Evolutionary conservation across 306 rosid genomes (phyloP).

Genomic region (Purshia tridentata): DNA sequence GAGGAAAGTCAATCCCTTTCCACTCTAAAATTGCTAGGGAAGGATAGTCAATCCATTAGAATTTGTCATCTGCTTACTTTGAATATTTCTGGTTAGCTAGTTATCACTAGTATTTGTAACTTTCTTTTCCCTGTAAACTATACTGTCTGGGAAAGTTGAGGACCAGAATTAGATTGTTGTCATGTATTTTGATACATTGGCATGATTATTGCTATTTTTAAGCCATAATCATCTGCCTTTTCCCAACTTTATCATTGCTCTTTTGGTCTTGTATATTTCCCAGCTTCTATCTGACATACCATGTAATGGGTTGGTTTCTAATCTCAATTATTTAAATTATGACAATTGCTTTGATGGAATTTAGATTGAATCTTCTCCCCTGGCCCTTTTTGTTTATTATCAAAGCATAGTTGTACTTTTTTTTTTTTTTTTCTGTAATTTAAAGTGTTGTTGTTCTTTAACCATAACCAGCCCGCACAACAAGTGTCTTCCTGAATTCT

Average conservation of each 20-base stretch:
- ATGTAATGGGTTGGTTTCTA: neutral
- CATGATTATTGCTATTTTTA: slow-evolving; percentile 22
- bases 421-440: too few relatives aligned
- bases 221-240: neutral
- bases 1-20: slow-evolving; percentile 33
- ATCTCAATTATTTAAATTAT: neutral
- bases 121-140: slow-evolving; percentile 31
- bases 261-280: neutral
- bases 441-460: too few relatives aligned
- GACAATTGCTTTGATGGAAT: neutral
- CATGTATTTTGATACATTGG: slow-evolving; percentile 39
- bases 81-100: slow-evolving; percentile 33
- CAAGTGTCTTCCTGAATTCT: too few relatives aligned
- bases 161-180: slow-evolving; percentile 31
- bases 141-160: slow-evolving; percentile 22
- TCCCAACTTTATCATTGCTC: neutral
- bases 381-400: too few relatives aligned
- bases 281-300: neutral
- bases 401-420: too few relatives aligned
- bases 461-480: too few relatives aligned
- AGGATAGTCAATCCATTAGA: slow-evolving; percentile 36
- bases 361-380: too few relatives aligned
- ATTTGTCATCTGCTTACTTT: slow-evolving; percentile 33
- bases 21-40: slow-evolving; percentile 40
- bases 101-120: slow-evolving; percentile 30